Evolutionary conservation across 2,329 filamentous ascomycete species (phyloP), one percentile per base, ranked within the genome.

Genomic region (Fonsecaea monophora): DNA sequence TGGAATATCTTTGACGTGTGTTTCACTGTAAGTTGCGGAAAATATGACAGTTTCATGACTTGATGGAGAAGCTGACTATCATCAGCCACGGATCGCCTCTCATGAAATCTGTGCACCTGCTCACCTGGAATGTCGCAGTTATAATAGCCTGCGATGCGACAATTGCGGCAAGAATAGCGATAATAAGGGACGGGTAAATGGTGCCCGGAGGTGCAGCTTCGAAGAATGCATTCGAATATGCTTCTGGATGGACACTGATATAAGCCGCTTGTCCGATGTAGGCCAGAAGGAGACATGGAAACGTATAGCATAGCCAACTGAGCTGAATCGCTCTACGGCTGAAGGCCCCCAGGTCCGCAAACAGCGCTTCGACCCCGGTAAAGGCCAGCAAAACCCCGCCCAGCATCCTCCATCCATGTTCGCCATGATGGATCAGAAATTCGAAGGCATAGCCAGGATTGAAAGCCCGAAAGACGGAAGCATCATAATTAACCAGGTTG

Each of bases 71-170:
- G 79, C 78, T 85, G 57, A 48, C 21, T 1, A 37, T 35, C 3
- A 53, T 65, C 56, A 61, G 55, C 10, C 15, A n/a, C 3, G 15
- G 7, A 5, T 38, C 62, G 7, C n/a, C 25, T 32, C 13, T n/a
- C 53, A 34, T 25, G 18, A 25, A 35, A 63, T 37, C 18, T 38
- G 6, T 53, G 3, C n/a, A 15, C 12, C n/a, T 4, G 30, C 15
- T 35, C 75, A 86, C 81, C 77, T 91, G 90, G 70, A 93, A 93
- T 0, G 88, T 87, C 7, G 86, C 88, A 0, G 91, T 93, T 59
- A 93, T 92, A 79, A 93, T 89, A 9, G 91, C 91, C 71, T 94
- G 91, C 3, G 88, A 91, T 0, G 91, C 91, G 10, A 94, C 90
- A 71, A 93, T 87, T 32, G 90, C 89, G 3, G 89, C 89, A 3